Conservation (phyloP, 495 filamentous ascomycete genomes). For the Penicillium taxi region DNA sequence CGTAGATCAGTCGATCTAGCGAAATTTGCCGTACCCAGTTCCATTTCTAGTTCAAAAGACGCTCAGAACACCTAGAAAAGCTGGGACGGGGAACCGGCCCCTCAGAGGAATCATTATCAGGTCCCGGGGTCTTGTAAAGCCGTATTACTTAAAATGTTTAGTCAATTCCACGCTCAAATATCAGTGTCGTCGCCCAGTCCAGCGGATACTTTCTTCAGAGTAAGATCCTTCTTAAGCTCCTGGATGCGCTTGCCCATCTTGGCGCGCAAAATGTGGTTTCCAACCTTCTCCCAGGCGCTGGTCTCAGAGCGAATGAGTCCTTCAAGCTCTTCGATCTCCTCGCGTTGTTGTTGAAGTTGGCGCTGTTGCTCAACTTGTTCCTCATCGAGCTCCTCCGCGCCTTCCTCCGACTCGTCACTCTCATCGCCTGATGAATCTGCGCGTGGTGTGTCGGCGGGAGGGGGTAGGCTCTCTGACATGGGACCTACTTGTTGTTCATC, state of each 20-base stretch:
- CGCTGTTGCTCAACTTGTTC: constrained; percentile 40
- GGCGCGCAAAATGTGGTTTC: constrained; percentile 41
- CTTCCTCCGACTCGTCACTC: constrained; percentile 50
- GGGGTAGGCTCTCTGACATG: constrained; percentile 26
- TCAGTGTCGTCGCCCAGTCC: constrained; percentile 21
- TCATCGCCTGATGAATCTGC: constrained; percentile 39
- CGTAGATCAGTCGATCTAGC: no score
- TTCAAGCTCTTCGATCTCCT: constrained; percentile 44
- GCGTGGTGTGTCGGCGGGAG: constrained; percentile 23
- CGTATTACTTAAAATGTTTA: no score
- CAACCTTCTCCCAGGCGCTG: constrained; percentile 32
- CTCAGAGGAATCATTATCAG: no score
- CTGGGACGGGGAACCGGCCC: no score
- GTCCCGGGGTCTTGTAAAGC: no score
- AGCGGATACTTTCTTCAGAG: constrained; percentile 42
- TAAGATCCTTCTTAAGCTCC: constrained; percentile 40
- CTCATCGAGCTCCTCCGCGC: constrained; percentile 56
- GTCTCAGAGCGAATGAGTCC: constrained; percentile 39
- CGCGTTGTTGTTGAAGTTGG: constrained; percentile 42
- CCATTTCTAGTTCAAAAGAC: no score
- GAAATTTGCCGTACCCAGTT: no score
- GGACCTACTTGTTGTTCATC: constrained; percentile 26
- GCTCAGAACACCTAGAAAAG: no score
- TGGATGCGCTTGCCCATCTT: constrained; percentile 44
- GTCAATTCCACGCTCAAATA: constrained; percentile 2